These are phyloP conservation scores for Dendrobium chrysotoxum DNA, from an alignment of 106 monocot species.

Conservation along the genomic window DNA sequence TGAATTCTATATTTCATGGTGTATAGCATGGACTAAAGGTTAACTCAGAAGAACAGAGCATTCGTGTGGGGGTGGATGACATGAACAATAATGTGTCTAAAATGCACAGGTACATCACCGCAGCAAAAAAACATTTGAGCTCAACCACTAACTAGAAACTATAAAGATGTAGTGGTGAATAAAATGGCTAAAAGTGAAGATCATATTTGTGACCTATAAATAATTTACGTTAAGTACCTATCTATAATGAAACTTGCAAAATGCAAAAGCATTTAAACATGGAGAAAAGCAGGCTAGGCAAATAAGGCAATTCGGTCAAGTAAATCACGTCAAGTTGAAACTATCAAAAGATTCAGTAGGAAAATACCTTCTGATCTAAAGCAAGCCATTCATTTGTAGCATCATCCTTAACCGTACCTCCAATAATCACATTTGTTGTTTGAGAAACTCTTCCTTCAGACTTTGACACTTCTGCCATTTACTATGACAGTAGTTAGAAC, in stretches of 20 bases:
- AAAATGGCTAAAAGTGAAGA: too few relatives aligned
- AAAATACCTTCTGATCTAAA: conserved; percentile 83
- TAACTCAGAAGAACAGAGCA: neutral
- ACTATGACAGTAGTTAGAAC: conserved; percentile 13
- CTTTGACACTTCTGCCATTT: conserved; percentile 75
- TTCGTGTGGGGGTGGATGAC: neutral
- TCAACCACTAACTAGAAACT: too few relatives aligned
- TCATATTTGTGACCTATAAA: too few relatives aligned
- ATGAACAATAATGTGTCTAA: neutral
- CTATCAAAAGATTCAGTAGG: neutral
- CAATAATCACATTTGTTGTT: conserved; percentile 90
- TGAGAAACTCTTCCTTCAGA: conserved; percentile 84
- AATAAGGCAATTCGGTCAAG: neutral
- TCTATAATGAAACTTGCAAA: neutral
- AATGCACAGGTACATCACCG: neutral
- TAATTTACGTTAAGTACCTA: neutral
- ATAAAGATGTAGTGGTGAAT: too few relatives aligned
- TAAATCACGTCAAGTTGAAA: neutral
- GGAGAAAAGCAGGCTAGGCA: too few relatives aligned
- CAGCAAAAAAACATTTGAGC: neutral
- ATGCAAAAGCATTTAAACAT: neutral
- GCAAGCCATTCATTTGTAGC: conserved; percentile 88
- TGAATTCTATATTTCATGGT: neutral
- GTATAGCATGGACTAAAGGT: neutral
- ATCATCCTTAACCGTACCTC: conserved; percentile 93